Conservation (phyloP, 108 stramenopile genomes). For the Aurantiochytrium sp. region DNA sequence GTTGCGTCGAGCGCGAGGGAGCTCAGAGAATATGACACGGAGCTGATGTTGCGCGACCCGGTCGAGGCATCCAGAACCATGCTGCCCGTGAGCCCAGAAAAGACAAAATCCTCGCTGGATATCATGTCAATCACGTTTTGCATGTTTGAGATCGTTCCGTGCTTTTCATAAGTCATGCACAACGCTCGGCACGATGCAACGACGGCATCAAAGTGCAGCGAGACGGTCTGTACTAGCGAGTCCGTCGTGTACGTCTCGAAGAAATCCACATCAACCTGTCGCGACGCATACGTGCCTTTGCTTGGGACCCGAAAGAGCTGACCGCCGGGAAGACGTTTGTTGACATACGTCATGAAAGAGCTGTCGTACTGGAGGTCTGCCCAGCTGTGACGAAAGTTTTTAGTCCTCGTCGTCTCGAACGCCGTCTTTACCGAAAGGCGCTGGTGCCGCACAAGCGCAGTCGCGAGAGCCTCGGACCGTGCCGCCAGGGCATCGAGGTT, state of each 20-base stretch:
- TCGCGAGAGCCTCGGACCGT: background rate
- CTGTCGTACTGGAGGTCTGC: background rate
- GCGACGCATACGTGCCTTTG: too few species aligned
- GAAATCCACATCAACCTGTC: background rate
- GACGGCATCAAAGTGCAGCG: background rate
- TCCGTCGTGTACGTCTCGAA: background rate
- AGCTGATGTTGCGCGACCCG: background rate
- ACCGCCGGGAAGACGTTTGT: background rate
- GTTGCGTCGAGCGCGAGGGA: background rate
- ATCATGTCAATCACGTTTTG: background rate
- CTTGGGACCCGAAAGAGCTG: background rate
- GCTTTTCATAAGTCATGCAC: background rate
- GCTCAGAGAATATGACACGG: background rate
- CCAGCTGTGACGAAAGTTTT: background rate
- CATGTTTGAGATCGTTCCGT: background rate
- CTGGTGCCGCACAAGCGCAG: background rate
- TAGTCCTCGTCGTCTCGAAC: background rate
- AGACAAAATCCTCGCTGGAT: background rate
- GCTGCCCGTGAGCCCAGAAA: background rate
- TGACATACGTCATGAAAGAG: background rate
- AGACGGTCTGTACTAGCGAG: background rate
- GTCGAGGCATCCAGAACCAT: background rate
- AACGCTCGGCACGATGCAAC: background rate
- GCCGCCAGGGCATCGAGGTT: background rate
- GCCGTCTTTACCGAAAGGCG: background rate